Evolutionary conservation across 305 asterid species (phyloP).

Genomic region (Fraxinus angustifolia): DNA sequence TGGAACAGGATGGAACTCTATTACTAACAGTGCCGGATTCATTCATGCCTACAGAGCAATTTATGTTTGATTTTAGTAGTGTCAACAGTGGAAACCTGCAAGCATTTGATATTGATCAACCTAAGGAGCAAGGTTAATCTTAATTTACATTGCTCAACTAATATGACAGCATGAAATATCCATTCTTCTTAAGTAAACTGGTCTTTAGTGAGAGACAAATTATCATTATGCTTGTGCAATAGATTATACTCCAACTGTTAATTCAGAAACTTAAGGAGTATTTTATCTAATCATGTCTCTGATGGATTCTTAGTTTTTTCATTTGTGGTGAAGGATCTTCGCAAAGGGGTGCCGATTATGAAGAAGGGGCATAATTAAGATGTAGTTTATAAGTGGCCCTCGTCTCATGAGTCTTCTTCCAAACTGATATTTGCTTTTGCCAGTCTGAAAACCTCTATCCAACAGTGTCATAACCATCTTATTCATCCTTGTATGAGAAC

Average conservation of each 20-base stretch:
- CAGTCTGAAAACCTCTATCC: background rate
- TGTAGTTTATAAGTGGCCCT: background rate
- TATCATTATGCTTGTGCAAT: background rate
- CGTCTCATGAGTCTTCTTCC: background rate
- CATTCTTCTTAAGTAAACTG: background rate
- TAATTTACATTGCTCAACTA: background rate
- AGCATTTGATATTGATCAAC: constrained; percentile 14
- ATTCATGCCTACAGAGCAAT: background rate
- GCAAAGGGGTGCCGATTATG: background rate
- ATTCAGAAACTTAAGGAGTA: background rate
- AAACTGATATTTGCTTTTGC: background rate
- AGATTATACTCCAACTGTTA: background rate
- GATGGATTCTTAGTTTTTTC: background rate
- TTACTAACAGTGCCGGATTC: background rate
- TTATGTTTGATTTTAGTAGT: background rate
- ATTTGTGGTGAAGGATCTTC: background rate
- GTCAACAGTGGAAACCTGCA: constrained; percentile 9
- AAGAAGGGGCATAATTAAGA: background rate
- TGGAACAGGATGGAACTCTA: background rate
- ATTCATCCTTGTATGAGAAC: background rate
- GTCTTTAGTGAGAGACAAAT: background rate
- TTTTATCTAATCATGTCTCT: background rate
- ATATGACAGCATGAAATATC: background rate
- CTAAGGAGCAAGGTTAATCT: background rate
- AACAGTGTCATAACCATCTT: background rate